Evolutionary conservation across 495 filamentous ascomycete species (phyloP).

Genomic region (Cetradonia linearis): DNA sequence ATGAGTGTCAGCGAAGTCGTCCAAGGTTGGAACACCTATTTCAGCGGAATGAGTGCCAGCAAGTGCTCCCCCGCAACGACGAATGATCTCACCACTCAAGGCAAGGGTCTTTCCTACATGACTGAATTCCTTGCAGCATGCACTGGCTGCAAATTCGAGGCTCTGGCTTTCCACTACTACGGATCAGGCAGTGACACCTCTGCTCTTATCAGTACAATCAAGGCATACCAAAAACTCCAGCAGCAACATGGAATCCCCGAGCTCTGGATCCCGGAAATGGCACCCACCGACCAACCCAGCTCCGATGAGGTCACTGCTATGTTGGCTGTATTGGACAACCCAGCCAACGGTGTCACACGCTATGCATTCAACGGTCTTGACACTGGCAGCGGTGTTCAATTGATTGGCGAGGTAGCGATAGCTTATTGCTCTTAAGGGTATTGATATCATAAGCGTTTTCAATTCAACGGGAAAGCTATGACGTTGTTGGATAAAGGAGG

Average conservation of each 20-base stretch:
- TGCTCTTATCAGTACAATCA: slow-evolving; percentile 50
- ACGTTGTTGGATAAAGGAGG: slow-evolving; percentile 5
- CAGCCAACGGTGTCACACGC: slow-evolving; percentile 45
- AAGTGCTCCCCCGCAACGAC: slow-evolving; percentile 12
- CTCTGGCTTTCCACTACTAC: slow-evolving; percentile 20
- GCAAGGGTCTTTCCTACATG: slow-evolving; percentile 13
- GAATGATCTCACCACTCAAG: neutral
- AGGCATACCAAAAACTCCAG: slow-evolving; percentile 40
- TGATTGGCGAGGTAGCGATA: neutral
- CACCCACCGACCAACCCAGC: slow-evolving; percentile 36
- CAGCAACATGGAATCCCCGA: slow-evolving; percentile 39
- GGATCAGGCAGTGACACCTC: slow-evolving; percentile 33
- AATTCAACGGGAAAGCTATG: neutral
- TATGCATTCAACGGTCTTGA: slow-evolving; percentile 62
- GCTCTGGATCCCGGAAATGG: slow-evolving; percentile 78
- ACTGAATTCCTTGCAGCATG: slow-evolving; percentile 10
- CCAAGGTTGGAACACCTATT: neutral
- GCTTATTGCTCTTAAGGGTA: slow-evolving; percentile 9
- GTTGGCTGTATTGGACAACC: slow-evolving; percentile 53
- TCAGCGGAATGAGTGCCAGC: neutral
- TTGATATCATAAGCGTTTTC: neutral
- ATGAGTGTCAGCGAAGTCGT: neutral
- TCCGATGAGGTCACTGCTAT: slow-evolving; percentile 37
- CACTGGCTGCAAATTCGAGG: slow-evolving; percentile 15
- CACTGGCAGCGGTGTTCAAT: slow-evolving; percentile 8